phyloP scores from a whole-genome alignment of 2,329 filamentous ascomycete genomes.

The Metarhizium brunneum region DNA sequence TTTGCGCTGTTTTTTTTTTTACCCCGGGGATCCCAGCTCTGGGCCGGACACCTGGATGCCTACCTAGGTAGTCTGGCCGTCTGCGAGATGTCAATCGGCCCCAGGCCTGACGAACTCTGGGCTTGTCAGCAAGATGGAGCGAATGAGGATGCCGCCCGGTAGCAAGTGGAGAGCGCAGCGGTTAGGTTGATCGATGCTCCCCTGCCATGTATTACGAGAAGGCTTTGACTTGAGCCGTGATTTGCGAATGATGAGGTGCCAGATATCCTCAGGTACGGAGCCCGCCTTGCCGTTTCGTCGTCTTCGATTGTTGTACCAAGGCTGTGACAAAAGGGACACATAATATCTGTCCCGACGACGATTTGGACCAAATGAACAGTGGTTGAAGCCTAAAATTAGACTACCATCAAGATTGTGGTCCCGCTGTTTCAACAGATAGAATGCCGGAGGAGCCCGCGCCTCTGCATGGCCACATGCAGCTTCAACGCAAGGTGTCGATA shows the following conservation, averaged over 20 bases:
- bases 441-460: slow-evolving; percentile 1
- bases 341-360: not conserved
- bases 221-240: not conserved
- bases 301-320: not conserved
- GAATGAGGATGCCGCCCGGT: not conserved
- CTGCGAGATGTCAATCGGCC: not conserved
- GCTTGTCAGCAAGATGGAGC: slow-evolving; percentile 1
- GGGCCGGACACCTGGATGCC: not conserved
- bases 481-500: not conserved
- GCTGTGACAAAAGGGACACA: not conserved
- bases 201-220: not conserved
- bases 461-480: not conserved
- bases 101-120: not conserved
- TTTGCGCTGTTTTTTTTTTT: not conserved
- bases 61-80: not conserved
- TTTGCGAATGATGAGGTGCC: not conserved
- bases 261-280: not conserved
- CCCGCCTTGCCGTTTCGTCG: not conserved
- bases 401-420: not conserved
- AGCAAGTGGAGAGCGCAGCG: not conserved
- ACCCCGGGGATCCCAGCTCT: not conserved
- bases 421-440: not conserved
- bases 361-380: not conserved
- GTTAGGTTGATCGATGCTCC: no score
- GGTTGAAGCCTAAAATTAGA: not conserved